phyloP scores from a whole-genome alignment of 1,284 basidiomycete genomes.

The Tetrapyrgos nigripes region DNA sequence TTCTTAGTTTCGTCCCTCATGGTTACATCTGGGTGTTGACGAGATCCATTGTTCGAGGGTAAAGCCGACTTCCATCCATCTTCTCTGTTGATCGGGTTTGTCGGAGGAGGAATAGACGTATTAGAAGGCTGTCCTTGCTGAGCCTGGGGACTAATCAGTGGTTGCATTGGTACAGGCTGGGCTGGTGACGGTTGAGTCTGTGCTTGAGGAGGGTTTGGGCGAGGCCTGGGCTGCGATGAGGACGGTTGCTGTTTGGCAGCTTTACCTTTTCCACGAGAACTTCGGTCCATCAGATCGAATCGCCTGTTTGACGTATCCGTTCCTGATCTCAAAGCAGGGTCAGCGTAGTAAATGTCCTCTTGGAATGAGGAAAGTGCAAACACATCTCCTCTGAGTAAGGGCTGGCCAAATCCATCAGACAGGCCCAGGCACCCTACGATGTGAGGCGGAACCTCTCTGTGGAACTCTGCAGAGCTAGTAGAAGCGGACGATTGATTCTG shows the following conservation, averaged over 20 bases:
- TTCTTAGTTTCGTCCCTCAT: constrained; percentile 6
- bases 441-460: too few species aligned
- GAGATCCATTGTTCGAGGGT: not conserved
- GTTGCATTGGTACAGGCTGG: not conserved
- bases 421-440: too few species aligned
- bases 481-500: too few species aligned
- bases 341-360: not conserved
- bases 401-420: too few species aligned
- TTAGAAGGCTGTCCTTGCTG: not conserved
- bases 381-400: not conserved
- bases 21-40: not conserved
- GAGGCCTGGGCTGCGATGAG: not conserved
- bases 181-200: too few species aligned
- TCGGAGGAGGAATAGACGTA: not conserved
- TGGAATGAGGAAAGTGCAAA: not conserved
- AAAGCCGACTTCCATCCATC: constrained; percentile 11
- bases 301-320: not conserved
- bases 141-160: not conserved
- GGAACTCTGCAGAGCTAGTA: too few species aligned
- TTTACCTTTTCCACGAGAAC: not conserved
- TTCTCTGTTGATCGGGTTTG: constrained; percentile 9
- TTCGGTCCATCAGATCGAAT: not conserved
- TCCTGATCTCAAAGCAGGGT: not conserved
- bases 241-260: not conserved
- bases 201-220: too few species aligned